These are phyloP conservation scores for Escallonia rubra DNA, from an alignment of 129 eudicot species.

Conservation along the genomic window DNA sequence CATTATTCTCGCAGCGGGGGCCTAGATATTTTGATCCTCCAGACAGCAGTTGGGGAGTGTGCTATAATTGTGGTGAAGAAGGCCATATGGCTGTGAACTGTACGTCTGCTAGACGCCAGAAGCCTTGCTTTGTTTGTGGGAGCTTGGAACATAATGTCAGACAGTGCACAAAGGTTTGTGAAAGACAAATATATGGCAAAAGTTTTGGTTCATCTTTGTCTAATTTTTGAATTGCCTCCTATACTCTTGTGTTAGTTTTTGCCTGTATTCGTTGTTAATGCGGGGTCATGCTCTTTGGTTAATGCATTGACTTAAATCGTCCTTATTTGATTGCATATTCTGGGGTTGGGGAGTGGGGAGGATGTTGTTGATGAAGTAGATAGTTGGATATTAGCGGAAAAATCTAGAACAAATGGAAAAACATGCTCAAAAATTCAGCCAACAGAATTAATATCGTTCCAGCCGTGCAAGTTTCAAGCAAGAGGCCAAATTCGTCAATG, in stretches of 20 bases:
- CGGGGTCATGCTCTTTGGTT: too few relatives aligned
- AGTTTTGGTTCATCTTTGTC: not conserved
- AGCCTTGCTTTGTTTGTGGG: constrained; percentile 96
- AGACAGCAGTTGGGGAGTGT: constrained; percentile 90
- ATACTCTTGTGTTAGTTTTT: not conserved
- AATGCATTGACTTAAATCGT: too few relatives aligned
- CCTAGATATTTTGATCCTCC: constrained; percentile 99
- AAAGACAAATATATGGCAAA: not conserved
- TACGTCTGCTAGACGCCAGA: constrained; percentile 68
- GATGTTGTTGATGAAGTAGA: too few relatives aligned
- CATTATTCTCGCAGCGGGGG: constrained; percentile 68
- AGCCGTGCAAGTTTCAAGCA: too few relatives aligned
- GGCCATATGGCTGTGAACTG: constrained; percentile 75
- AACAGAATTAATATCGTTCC: too few relatives aligned
- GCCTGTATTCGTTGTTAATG: not conserved
- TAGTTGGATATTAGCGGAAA: too few relatives aligned
- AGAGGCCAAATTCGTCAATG: too few relatives aligned
- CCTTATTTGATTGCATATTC: too few relatives aligned
- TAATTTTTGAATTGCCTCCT: not conserved
- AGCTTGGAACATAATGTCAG: constrained; percentile 87
- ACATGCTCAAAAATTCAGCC: too few relatives aligned
- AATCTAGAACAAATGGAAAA: too few relatives aligned
- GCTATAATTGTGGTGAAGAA: constrained; percentile 97
- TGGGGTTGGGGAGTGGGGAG: too few relatives aligned
- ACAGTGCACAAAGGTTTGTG: constrained; percentile 69